A percentile compares a stretch with the other conserved stretches of the same genome.
phyloP scores from a whole-genome alignment of 139 green algal genomes.

The Axilococcus clingmanii region DNA sequence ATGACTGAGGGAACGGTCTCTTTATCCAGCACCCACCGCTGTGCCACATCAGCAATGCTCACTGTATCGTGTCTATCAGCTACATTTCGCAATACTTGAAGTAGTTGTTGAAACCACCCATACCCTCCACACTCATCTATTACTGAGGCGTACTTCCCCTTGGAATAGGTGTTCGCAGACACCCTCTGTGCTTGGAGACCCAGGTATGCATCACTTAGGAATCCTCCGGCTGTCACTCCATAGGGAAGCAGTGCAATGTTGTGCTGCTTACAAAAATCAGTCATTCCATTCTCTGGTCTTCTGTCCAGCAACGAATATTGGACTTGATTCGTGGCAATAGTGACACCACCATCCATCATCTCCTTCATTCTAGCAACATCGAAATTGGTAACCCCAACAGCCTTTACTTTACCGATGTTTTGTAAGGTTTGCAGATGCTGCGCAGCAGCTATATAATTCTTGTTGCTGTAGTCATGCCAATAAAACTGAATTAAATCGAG shows the following conservation, averaged over 20 bases:
- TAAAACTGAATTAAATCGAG: conserved; percentile 52
- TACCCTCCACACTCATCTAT: conserved; percentile 59
- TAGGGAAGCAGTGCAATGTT: conserved; percentile 69
- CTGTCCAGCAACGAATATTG: conserved; percentile 83
- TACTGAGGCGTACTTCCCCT: conserved; percentile 69
- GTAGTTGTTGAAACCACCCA: conserved; percentile 59
- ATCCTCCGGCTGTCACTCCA: conserved; percentile 66
- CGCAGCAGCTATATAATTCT: conserved; percentile 52
- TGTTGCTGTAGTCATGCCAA: conserved; percentile 28
- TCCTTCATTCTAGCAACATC: conserved; percentile 52
- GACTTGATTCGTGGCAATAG: conserved; percentile 62
- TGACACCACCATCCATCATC: conserved; percentile 57
- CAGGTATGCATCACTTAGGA: conserved; percentile 53
- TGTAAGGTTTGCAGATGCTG: conserved; percentile 50
- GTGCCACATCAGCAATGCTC: conserved; percentile 64
- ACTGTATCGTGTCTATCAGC: conserved; percentile 40
- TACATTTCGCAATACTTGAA: conserved; percentile 22
- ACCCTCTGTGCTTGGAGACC: neutral
- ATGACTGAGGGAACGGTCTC: conserved; percentile 44
- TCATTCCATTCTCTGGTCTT: conserved; percentile 58
- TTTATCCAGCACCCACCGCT: conserved; percentile 66
- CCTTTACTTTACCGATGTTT: conserved; percentile 36
- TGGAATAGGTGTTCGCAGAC: conserved; percentile 19
- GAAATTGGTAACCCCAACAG: conserved; percentile 83
- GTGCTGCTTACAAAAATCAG: conserved; percentile 45